Evolutionary conservation across 2,329 filamentous ascomycete species (phyloP), one percentile per base, ranked within the genome.

Genomic region (Sporothrix mexicana): DNA sequence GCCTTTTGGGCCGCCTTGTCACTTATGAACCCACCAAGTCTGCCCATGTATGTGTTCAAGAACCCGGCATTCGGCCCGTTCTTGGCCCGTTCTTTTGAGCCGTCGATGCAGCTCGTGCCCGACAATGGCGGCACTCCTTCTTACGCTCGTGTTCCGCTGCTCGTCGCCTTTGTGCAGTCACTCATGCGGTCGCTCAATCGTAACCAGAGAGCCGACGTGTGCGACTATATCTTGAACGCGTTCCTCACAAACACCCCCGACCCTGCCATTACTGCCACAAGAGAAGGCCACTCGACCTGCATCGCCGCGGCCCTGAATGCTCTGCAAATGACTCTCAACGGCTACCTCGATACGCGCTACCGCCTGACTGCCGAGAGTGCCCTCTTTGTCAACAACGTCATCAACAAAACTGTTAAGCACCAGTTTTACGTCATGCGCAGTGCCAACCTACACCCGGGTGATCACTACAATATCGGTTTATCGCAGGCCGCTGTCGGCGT

Each of bases 1-100:
- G 92, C 93, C 61, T 96, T 98, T 77, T 98, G 95, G 95, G 92
- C 94, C 77, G 91, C 94, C 1, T 91, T 97, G 82, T 91, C 92
- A 69, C 89, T 93, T 43, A 93, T 95, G 69, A 92, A 93, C 0
- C 92, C 94, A 2, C 90, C 91, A 57, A 90, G 91, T 47, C 89
- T 98, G 66, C 89, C 94, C n/a, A 94, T 98, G 79, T 88, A 94
- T 75, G 88, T 97, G 59, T 93, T 96, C 77, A 88, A 88, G 73
- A 94, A 92, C 74, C 90, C 91, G 8, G 85, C 88, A 3, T 89
- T 93, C 77, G 86, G 86, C 47, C 82, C 82, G n/a, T 80, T 93
- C 7, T 85, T 95, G 13, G 81, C 84, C 9, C 88, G 90, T 75
- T 90, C 91, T 15, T 83, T 90, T 59, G 84, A 87, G 25, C 83